Conservation (phyloP, 495 filamentous ascomycete genomes). For the Astrothelium subdiscretum region DNA sequence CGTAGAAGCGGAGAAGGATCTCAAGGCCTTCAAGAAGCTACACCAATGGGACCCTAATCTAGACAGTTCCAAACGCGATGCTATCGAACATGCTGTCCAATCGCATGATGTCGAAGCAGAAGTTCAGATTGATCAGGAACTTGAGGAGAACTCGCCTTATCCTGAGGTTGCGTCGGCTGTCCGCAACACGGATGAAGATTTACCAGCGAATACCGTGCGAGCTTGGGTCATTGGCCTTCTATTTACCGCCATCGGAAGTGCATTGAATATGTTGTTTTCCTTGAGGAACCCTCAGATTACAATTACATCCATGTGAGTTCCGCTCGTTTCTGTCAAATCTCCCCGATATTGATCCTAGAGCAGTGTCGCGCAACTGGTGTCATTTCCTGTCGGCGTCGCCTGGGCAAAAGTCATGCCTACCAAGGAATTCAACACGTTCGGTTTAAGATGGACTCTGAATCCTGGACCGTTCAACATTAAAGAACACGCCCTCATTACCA, state of each 20-base stretch:
- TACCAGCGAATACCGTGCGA: slow-evolving; percentile 55
- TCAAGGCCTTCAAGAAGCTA: slow-evolving; percentile 41
- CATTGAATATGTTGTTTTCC: slow-evolving; percentile 17
- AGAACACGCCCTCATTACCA: slow-evolving; percentile 4
- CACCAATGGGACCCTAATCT: slow-evolving; percentile 63
- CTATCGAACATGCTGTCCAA: slow-evolving; percentile 48
- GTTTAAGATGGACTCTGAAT: slow-evolving; percentile 16
- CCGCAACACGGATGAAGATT: slow-evolving; percentile 35
- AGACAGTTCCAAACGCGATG: slow-evolving; percentile 39
- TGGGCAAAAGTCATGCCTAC: slow-evolving; percentile 6
- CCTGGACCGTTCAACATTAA: slow-evolving; percentile 20
- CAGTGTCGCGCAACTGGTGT: slow-evolving; percentile 7
- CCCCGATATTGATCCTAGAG: too few species aligned
- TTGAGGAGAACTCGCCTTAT: slow-evolving; percentile 59
- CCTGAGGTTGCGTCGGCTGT: slow-evolving; percentile 56
- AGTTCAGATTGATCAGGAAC: slow-evolving; percentile 39
- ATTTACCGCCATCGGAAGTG: slow-evolving; percentile 21
- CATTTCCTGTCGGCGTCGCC: slow-evolving; percentile 4
- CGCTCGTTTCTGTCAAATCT: too few species aligned
- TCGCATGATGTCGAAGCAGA: slow-evolving; percentile 43
- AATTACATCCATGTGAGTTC: slow-evolving; percentile 12
- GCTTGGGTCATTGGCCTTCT: slow-evolving; percentile 62
- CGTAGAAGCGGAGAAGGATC: slow-evolving; percentile 8
- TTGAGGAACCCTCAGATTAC: slow-evolving; percentile 14
- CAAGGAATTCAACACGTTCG: slow-evolving; percentile 12